Percentiles rank a stretch among this genome's conserved stretches.
These are phyloP conservation scores for Tremellales sp. DNA, from an alignment of 1,284 basidiomycete genomes.

Conservation along the genomic window DNA sequence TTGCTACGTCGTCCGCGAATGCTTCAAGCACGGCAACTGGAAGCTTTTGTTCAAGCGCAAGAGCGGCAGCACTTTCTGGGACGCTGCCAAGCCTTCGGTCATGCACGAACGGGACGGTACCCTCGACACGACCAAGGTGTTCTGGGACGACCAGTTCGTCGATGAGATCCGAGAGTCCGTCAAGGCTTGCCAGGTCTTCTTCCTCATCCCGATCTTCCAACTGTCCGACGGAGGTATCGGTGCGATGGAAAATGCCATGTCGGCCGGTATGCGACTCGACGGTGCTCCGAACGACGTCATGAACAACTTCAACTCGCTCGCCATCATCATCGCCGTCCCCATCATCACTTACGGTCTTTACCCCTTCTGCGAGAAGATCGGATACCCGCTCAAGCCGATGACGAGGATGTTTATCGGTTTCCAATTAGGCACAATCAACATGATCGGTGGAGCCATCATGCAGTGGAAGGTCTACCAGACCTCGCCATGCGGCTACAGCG, in stretches of 20 bases:
- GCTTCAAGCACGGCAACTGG: constrained; percentile 29
- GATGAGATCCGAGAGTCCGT: constrained; percentile 50
- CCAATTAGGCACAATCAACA: constrained; percentile 40
- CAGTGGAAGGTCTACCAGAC: constrained; percentile 52
- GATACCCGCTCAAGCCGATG: constrained; percentile 38
- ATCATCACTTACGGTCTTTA: constrained; percentile 50
- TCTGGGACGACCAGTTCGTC: constrained; percentile 52
- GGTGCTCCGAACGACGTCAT: constrained; percentile 52
- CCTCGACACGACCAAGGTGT: constrained; percentile 41
- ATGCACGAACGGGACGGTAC: constrained; percentile 27
- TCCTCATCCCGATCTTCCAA: constrained; percentile 50
- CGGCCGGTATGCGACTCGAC: constrained; percentile 47
- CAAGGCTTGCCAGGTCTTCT: constrained; percentile 51
- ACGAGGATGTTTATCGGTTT: constrained; percentile 35
- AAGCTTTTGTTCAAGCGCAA: constrained; percentile 20
- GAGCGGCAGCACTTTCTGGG: constrained; percentile 44
- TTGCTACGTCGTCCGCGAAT: constrained; percentile 18
- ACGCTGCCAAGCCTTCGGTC: constrained; percentile 48
- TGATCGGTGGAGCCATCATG: constrained; percentile 49
- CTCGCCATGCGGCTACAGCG: constrained; percentile 49
- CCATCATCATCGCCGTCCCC: constrained; percentile 49
- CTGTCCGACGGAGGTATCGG: constrained; percentile 51
- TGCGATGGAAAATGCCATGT: constrained; percentile 44
- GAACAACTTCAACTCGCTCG: constrained; percentile 51
- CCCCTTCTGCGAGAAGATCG: constrained; percentile 45